These are phyloP conservation scores for Backusella australiensis DNA, from an alignment of 192 early-diverging fungal species.

Conservation along the genomic window DNA sequence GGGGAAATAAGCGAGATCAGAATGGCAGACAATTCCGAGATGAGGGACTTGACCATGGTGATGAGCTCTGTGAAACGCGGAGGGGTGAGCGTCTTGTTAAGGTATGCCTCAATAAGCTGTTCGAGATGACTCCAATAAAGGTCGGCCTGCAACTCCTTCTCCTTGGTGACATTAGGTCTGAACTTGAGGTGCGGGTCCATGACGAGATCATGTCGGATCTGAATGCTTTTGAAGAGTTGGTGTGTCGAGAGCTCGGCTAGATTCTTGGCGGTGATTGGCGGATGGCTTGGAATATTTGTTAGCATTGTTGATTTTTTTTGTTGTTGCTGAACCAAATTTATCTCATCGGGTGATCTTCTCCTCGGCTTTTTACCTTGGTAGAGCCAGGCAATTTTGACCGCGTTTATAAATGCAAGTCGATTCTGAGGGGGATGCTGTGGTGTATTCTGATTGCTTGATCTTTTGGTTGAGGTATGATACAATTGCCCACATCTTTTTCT, in stretches of 20 bases:
- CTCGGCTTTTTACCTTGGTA: constrained; percentile 3
- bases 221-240: constrained; percentile 81
- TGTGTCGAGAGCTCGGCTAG: constrained; percentile 79
- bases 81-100: not conserved
- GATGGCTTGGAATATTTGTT: constrained; percentile 25
- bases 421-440: not conserved
- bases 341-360: not conserved
- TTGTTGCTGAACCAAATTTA: not conserved
- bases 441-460: not conserved
- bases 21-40: constrained; percentile 66
- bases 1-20: not conserved
- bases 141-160: constrained; percentile 55
- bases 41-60: constrained; percentile 70
- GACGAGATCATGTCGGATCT: constrained; percentile 85
- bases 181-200: constrained; percentile 90
- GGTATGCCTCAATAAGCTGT: constrained; percentile 41
- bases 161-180: constrained; percentile 77
- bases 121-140: constrained; percentile 75
- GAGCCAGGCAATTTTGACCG: constrained; percentile 7
- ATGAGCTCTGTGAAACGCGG: constrained; percentile 41
- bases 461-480: not conserved
- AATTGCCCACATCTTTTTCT: not conserved
- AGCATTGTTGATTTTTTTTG: not conserved
- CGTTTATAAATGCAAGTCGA: constrained; percentile 9
- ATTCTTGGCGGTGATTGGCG: constrained; percentile 81